These are phyloP conservation scores for Xylaria grammica DNA, from an alignment of 495 filamentous ascomycete genomes.

Conservation along the genomic window DNA sequence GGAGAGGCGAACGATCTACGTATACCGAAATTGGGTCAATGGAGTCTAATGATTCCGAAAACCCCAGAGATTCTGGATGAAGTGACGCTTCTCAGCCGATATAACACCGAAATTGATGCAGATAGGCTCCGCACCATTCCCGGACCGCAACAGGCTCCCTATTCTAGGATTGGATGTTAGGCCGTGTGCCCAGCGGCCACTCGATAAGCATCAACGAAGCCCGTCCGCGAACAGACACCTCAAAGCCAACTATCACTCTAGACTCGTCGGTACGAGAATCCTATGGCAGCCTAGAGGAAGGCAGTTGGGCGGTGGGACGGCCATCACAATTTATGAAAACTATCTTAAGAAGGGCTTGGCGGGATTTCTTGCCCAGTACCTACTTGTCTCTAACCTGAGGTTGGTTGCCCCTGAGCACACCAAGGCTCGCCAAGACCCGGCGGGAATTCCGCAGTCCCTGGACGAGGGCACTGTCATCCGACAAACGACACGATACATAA, in stretches of 20 bases:
- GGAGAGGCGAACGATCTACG: neutral
- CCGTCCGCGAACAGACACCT: too few species aligned
- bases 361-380: neutral
- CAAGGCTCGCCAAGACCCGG: neutral
- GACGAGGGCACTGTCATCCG: too few species aligned
- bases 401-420: neutral
- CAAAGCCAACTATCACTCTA: neutral
- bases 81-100: neutral
- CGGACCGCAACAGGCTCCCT: neutral
- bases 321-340: neutral
- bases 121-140: neutral
- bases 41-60: neutral
- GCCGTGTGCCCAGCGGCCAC: too few species aligned
- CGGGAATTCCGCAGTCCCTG: neutral
- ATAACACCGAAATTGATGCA: neutral
- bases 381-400: neutral
- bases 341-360: neutral
- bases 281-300: neutral
- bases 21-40: slow-evolving; percentile 17
- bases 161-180: neutral
- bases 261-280: neutral
- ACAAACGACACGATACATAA: too few species aligned
- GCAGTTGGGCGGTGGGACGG: neutral
- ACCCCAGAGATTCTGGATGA: slow-evolving; percentile 1
- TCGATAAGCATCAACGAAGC: neutral